Base-by-base conservation (phyloP, 352 stramenopile genomes). In the Peronospora farinosa region DNA sequence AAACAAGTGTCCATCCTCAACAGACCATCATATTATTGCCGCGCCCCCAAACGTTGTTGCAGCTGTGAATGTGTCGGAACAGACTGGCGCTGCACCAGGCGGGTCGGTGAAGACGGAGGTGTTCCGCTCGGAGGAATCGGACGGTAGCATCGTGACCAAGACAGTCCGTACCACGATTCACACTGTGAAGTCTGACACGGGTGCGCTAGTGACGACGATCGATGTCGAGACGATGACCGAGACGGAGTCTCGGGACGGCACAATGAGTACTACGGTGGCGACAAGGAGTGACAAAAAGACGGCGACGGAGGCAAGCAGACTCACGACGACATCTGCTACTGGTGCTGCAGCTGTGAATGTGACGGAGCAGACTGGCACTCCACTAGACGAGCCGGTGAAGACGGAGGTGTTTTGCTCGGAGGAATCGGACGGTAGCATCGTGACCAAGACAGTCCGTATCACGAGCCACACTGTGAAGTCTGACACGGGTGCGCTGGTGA, bases 111-210 rank as follows among this genome's bases (percentile, higher is more conserved):
- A 31, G 27, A 10, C 27, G 5, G 27, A 31, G 8, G 27, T 31
- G 27, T 10, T 31, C 27, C 42, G 36, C 51, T 59, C 28, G 42
- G 43, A 53, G 17, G 37, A 50, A 36, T 35, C 49, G 2, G 40
- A 57, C 23, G 49, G 33, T n/a, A 57, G 32, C 27, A 53, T 53
- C 43, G 43, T 59, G 37, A 53, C 43, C 30, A 59, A 52, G 36
- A 59, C 41, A 36, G 31, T 59, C 6, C 36, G 51, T 10, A 52
- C 51, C n/a, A 59, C 51, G 28, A 43, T 4, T 16, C 25, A 19
- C n/a, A 51, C 50, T 9, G 35, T 28, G n/a, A n/a, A 27, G 40
- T 51, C n/a, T 25, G 25, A 12, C n/a, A 40, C 19, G 12, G 49
- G 33, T 12, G 50, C 7, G 27, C 25, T 54, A 15, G 45, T 54